Base-by-base conservation (phyloP, 768 basidiomycete genomes). In the Suillus bovinus region DNA sequence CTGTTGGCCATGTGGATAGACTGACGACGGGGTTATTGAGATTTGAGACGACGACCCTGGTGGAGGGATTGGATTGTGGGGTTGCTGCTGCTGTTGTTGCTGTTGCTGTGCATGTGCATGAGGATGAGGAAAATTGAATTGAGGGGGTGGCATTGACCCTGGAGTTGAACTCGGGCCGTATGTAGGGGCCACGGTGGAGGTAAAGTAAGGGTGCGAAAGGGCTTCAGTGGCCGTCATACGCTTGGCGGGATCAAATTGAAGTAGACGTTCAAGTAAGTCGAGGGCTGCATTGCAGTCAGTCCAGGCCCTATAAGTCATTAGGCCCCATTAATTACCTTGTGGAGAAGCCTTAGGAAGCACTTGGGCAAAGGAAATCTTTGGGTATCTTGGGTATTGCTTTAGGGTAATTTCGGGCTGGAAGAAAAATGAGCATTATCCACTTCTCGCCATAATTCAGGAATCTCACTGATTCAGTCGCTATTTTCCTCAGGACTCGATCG, bases 191-290 rank as follows among this genome's bases (percentile, higher is more conserved):
- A 65, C 72, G 5, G 84, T 78, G 41, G 81, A 83, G 20, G 87
- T 86, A 76, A 98, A 97, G 76, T 98, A 98, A 0, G 94, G 92
- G 69, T 99, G 97, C 9, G 84, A 86, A 61, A 99, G 84, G 0
- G 96, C 95, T 50, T 98, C 92, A 11, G 89, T 87, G 29, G 96
- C 96, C 14, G 94, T 91, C 52, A 96, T 87, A 59, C 97, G 89
- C 69, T 94, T 90, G 33, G 88, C 82, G 2, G 97, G 97, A 71
- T 99, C 97, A 71, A 99, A 99, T 70, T 98, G 95, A 53, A 99
- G 85, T 49, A 99, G 86, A 54, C 89, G 87, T 74, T 99, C 97
- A 49, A 99, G 87, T 2, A 99, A 84, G 75, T 98, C 94, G 72
- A 98, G 85, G 27, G 96, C 96, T 81, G 66, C 34, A 34, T 61